Evolutionary conservation across 495 filamentous ascomycete genomes (phyloP), one percentile per base, ranked within the genome.

Genomic region (Xylaria bambusicola): DNA sequence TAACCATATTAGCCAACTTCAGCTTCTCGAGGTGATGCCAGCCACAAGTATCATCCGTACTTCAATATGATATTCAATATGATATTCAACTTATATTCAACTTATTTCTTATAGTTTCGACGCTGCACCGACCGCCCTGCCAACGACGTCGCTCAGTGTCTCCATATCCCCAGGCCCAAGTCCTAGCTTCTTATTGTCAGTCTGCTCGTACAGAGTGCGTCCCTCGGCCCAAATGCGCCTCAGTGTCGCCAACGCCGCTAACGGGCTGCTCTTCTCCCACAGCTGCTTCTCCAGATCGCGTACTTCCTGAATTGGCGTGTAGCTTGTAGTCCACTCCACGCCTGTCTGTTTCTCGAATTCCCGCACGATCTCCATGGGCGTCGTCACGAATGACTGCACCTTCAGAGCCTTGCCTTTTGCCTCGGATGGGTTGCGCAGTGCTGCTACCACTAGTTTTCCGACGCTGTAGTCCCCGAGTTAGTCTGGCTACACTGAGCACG

Each of bases 191-290:
- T 74, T 79, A 65, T 91, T 90, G 62, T 88, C 87, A 18, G 84
- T 80, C 71, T 84, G 77, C 8, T 79, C 78, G 68, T 91, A 90
- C 54, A 90, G 65, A 1, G 88, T 90, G 1, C 87, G 84, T 0
- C 88, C 88, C 65, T 88, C 83, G 0, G 82, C 80, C 88, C 87
- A 90, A 44, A 90, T 90, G 23, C 87, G 76, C 49, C 83, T 72
- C 62, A 90, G 72, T 0, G 88, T 88, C 36, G 78, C 70, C 1
- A 66, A 53, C 0, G 82, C 84, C n/a, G 86, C 85, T 20, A 63
- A 27, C 1, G 85, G 83, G 40, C 75, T 71, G 0, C 75, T 75
- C 23, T 75, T 70, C 23, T 77, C 80, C 84, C 84, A 88, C 1
- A 78, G 73, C 65, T 79, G 70, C 36, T 69, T 67, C 69, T 90